Base-by-base conservation (phyloP, 345 rosid species). In the Clarkia xantiana region DNA sequence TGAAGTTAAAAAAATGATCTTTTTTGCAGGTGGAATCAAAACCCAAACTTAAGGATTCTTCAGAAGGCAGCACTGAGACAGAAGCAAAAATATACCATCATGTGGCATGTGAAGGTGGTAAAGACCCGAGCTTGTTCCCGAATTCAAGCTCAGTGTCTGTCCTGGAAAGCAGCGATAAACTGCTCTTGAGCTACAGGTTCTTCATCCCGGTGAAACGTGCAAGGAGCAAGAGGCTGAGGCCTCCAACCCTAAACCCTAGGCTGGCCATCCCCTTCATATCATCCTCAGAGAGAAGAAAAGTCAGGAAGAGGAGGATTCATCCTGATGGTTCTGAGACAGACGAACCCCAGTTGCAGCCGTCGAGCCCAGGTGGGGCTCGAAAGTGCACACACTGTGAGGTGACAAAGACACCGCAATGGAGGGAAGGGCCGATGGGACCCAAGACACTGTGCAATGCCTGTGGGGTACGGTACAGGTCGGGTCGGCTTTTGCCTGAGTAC, bases 391-490 rank as follows among this genome's bases (percentile, higher is more conserved):
- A 78, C 53, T 82, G 96, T 55, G 72, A 72, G 71, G 76, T 77
- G 47, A 76, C 84, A 5, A 76, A 66, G 60, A 86, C 94, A 51
- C 94, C 94, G 4, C 94, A 86, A 59, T 86, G 96, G 96, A 80
- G 96, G 60, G 94, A 80, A 68, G 96, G 96, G n/a, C 96, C 96
- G 3, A 51, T 38, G 62, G 96, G 96, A 2, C 89, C 82, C 18
- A 86, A 76, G 71, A 86, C 94, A 12, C 94, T 86, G 6, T 86
- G 96, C 72, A 86, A 82, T 56, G 96, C 94, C 25, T 86, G 96
- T 20, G 96, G 96, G 15, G 94, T 86, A 36, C 79, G 96, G 11
- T 82, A 69, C 67, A 74, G 94, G 62, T 80, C 89, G 2, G 96
- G 94, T 51, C 84, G 94, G 53, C 89, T 82, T 47, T 58, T 76